Evolutionary conservation across 1,139 yeast species (phyloP).

Genomic region (Pichia sp.): DNA sequence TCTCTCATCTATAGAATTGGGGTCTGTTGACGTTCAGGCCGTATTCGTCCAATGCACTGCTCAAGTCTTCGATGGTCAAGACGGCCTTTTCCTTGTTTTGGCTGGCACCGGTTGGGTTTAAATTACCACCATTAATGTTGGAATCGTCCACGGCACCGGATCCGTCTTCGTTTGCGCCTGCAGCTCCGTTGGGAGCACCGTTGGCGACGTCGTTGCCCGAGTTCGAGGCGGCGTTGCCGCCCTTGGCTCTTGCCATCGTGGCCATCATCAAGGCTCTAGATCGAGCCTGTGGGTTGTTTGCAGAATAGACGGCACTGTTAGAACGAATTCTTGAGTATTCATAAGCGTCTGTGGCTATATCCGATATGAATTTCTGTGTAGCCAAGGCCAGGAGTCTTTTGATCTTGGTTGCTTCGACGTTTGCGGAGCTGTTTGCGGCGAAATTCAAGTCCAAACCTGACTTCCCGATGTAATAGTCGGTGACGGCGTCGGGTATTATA

Average conservation of each 20-base stretch:
- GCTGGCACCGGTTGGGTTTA: conserved; percentile 24
- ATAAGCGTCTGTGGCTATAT: conserved; percentile 95
- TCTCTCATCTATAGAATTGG: conserved; percentile 73
- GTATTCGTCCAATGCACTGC: conserved; percentile 86
- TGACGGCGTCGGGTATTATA: conserved; percentile 96
- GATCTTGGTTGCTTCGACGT: conserved; percentile 45
- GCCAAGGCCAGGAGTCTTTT: conserved; percentile 89
- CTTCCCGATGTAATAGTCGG: conserved; percentile 86
- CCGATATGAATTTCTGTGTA: conserved; percentile 92
- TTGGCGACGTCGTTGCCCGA: conserved; percentile 10
- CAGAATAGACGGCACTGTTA: conserved; percentile 75
- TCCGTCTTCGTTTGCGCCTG: conserved; percentile 7
- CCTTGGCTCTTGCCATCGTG: conserved; percentile 27
- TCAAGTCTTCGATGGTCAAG: conserved; percentile 83
- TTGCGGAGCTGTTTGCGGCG: background rate
- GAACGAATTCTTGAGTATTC: conserved; percentile 92
- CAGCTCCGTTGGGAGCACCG: background rate
- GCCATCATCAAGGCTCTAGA: conserved; percentile 71
- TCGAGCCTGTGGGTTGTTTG: conserved; percentile 83
- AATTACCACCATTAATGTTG: conserved; percentile 4
- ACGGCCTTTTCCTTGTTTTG: conserved; percentile 74
- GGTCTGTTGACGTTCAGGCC: conserved; percentile 92
- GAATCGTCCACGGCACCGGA: conserved; percentile 18
- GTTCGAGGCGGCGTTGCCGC: background rate
- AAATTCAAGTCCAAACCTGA: conserved; percentile 79